Conservation (phyloP, 139 green algal genomes). For the Tetraselmis chui region DNA sequence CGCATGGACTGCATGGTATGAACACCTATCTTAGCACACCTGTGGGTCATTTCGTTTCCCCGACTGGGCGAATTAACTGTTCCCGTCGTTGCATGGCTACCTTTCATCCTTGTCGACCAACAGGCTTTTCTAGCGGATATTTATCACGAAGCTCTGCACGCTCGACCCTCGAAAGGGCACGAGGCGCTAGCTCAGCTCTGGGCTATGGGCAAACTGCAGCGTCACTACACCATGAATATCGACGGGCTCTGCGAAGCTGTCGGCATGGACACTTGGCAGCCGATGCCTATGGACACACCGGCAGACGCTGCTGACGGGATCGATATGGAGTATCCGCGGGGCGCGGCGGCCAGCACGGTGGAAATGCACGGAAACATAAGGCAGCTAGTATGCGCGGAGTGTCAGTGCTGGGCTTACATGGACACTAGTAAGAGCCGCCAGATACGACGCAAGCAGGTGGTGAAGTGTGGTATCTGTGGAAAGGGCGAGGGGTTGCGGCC, state of each 20-base stretch:
- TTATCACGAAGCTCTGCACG: constrained; percentile 56
- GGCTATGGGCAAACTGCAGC: constrained; percentile 41
- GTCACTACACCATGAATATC: constrained; percentile 93
- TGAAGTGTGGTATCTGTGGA: constrained; percentile 37
- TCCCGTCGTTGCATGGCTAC: too few species aligned
- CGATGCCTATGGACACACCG: background rate
- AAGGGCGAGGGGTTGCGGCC: constrained; percentile 32
- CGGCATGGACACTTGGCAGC: constrained; percentile 81
- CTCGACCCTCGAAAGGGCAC: constrained; percentile 44
- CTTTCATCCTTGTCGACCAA: too few species aligned
- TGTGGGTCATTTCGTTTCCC: too few species aligned
- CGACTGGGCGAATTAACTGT: too few species aligned
- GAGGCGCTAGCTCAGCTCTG: constrained; percentile 41
- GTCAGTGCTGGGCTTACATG: constrained; percentile 27
- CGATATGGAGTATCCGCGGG: background rate
- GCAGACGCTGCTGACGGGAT: background rate
- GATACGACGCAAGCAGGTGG: constrained; percentile 11
- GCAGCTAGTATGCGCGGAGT: constrained; percentile 47
- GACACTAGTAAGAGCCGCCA: background rate
- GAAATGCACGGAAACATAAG: constrained; percentile 86
- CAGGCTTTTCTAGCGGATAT: constrained; percentile 81
- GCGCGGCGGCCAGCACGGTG: constrained; percentile 48
- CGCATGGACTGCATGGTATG: background rate
- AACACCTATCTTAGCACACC: too few species aligned
- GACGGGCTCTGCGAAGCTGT: constrained; percentile 69